phyloP scores from a whole-genome alignment of 306 rosid genomes.

The Lathyrus tuberosus region DNA sequence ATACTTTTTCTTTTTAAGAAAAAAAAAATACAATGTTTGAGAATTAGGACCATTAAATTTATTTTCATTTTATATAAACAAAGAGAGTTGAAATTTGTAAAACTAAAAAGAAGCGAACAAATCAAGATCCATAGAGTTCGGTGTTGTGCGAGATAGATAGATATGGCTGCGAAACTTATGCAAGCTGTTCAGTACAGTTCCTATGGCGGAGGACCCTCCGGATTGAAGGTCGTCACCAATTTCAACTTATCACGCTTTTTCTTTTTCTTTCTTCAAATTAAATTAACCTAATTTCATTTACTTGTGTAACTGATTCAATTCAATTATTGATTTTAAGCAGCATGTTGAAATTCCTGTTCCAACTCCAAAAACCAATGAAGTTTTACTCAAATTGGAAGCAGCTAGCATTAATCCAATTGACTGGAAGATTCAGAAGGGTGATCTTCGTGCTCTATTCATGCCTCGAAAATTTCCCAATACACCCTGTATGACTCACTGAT shows the following conservation, averaged over 20 bases:
- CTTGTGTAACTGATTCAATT: neutral
- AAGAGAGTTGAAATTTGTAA: too few relatives aligned
- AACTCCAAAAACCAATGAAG: conserved; percentile 51
- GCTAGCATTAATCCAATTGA: conserved; percentile 63
- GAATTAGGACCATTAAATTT: too few relatives aligned
- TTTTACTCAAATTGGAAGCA: conserved; percentile 69
- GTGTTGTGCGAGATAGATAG: neutral
- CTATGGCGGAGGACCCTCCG: conserved; percentile 47
- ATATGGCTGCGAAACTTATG: conserved; percentile 31
- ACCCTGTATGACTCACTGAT: conserved; percentile 48
- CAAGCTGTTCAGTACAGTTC: conserved; percentile 37
- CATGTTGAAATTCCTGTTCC: conserved; percentile 76
- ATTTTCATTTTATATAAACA: too few relatives aligned
- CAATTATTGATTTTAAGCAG: conserved; percentile 41
- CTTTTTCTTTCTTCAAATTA: neutral
- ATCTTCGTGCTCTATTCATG: conserved; percentile 39
- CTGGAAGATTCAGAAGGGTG: conserved; percentile 75
- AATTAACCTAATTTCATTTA: neutral
- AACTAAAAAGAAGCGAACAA: neutral
- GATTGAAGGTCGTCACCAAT: conserved; percentile 41
- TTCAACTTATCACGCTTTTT: neutral
- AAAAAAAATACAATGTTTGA: too few relatives aligned
- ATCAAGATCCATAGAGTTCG: neutral
- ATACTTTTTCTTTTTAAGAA: too few relatives aligned
- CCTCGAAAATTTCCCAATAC: conserved; percentile 65